Conservation (phyloP, 306 rosid species). For the Comarum palustre region DNA sequence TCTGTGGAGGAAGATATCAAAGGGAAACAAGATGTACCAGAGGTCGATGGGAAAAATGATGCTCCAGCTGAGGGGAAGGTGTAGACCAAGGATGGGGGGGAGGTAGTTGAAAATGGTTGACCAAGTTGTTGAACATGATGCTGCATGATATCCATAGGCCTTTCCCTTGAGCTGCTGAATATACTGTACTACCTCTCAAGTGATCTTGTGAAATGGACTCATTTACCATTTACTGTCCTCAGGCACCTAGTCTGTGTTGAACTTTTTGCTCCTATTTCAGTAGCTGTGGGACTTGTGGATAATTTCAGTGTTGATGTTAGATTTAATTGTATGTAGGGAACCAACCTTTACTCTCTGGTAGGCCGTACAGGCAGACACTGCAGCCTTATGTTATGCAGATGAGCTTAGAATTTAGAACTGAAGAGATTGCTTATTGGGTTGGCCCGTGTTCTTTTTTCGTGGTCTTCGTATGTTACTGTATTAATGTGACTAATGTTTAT, state of each 20-base stretch:
- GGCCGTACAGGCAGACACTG: constrained; percentile 34
- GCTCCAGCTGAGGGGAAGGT: constrained; percentile 38
- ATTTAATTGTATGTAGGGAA: constrained; percentile 36
- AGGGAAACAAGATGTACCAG: constrained; percentile 28
- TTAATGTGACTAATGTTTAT: constrained; percentile 19
- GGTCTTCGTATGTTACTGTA: constrained; percentile 10
- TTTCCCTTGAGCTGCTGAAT: constrained; percentile 42
- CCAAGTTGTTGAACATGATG: constrained; percentile 38
- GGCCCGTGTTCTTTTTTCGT: constrained; percentile 4
- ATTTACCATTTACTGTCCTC: constrained; percentile 17
- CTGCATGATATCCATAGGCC: constrained; percentile 18
- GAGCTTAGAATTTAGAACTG: constrained; percentile 30
- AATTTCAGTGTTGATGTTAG: constrained; percentile 39
- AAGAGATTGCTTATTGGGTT: constrained; percentile 20
- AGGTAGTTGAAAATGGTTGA: constrained; percentile 46
- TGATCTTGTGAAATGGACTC: constrained; percentile 39
- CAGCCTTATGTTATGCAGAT: constrained; percentile 30
- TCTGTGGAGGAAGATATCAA: constrained; percentile 29
- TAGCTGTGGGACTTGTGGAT: constrained; percentile 34
- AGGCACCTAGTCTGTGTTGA: constrained; percentile 16
- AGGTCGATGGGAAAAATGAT: constrained; percentile 31
- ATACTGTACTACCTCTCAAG: constrained; percentile 17
- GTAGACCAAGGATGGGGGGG: constrained; percentile 34
- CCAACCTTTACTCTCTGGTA: constrained; percentile 16
- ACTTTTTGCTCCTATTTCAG: constrained; percentile 13